A percentile compares a stretch with the other conserved stretches of the same genome.
Evolutionary conservation across 2,329 filamentous ascomycete species (phyloP).

Genomic region (Xylaria sp.): DNA sequence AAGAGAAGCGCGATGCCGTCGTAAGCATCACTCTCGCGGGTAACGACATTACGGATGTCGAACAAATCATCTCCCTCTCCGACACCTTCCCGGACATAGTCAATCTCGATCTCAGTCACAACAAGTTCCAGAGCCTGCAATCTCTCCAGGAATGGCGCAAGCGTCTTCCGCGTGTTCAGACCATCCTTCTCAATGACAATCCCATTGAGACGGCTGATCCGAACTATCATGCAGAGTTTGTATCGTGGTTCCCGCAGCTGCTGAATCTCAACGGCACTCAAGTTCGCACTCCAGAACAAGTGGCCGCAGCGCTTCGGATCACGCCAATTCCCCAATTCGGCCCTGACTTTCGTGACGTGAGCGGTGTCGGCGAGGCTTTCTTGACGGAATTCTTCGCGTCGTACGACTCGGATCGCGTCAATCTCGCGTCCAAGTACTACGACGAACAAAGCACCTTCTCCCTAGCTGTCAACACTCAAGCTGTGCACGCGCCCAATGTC

Average conservation of each 20-base stretch:
- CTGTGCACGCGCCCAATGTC: constrained; percentile 43
- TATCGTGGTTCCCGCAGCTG: constrained; percentile 78
- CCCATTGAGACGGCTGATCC: constrained; percentile 60
- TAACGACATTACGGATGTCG: constrained; percentile 71
- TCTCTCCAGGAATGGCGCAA: constrained; percentile 70
- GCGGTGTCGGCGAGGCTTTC: constrained; percentile 69
- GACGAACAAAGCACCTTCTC: constrained; percentile 72
- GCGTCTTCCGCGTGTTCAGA: constrained; percentile 73
- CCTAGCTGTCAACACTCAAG: constrained; percentile 61
- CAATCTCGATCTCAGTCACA: constrained; percentile 83
- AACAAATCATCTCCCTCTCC: constrained; percentile 67
- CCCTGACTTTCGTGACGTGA: constrained; percentile 68
- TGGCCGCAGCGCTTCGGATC: constrained; percentile 51
- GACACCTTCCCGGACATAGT: constrained; percentile 78
- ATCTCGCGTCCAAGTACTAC: constrained; percentile 63
- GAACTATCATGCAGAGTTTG: constrained; percentile 61
- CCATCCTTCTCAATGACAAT: constrained; percentile 72
- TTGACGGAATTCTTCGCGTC: constrained; percentile 66
- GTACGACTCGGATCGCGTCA: constrained; percentile 66
- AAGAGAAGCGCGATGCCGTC: constrained; percentile 72
- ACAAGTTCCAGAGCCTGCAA: constrained; percentile 65
- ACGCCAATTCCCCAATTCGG: constrained; percentile 57
- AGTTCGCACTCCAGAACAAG: constrained; percentile 67
- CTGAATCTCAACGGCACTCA: constrained; percentile 69
- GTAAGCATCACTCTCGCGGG: constrained; percentile 74